Evolutionary conservation across 148 eudicot genomes (phyloP), one percentile per base, ranked within the genome.

Genomic region (Amaranthus hypochondriacus): DNA sequence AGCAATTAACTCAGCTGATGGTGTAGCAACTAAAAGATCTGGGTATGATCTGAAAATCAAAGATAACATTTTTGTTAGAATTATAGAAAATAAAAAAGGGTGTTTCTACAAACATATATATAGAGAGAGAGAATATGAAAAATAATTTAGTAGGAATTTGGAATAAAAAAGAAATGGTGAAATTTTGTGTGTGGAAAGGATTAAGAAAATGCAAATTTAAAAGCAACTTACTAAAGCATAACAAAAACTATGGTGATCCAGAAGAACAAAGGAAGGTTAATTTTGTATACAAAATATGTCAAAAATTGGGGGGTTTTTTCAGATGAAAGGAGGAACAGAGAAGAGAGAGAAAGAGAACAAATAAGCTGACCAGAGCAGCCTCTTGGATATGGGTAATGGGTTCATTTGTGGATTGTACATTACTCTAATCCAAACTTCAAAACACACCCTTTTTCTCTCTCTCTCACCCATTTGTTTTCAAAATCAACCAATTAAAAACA

Each of bases 11-110:
- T 74, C 72, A 70, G 63, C 77, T 71, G 81, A 73, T 80, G 79
- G 82, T 59, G 68, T 61, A 63, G 42, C 63, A 55, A 64, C 71
- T 73, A 69, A 68, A 84, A 79, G 90, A 89, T 89, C 90, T 86
- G 78, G 80, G 81, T 71, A 77, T 87, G 85, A 91, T 89, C 89
- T 84, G 80, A 71, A 84, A 79, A 68, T 87, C 70, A 77, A 86
- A 86, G 74, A 78, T 52, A 81, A 21, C 81, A 81, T 72, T 73
- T 76, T 75, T 74, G 76, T 78, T 77, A 75, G 78, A 77, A 63
- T 51, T 75, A 46, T 8, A 4, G 43, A 50, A 69, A 69, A 44
- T 18, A 62, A 8, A 53, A 48, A 56, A 7, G 4, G 4, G 4
- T 56, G 43, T 44, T 44, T 28, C 4, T 9, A 2, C 48, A 39